phyloP scores from a whole-genome alignment of 1,139 yeast species.

The Trichomonascaceae sp. region DNA sequence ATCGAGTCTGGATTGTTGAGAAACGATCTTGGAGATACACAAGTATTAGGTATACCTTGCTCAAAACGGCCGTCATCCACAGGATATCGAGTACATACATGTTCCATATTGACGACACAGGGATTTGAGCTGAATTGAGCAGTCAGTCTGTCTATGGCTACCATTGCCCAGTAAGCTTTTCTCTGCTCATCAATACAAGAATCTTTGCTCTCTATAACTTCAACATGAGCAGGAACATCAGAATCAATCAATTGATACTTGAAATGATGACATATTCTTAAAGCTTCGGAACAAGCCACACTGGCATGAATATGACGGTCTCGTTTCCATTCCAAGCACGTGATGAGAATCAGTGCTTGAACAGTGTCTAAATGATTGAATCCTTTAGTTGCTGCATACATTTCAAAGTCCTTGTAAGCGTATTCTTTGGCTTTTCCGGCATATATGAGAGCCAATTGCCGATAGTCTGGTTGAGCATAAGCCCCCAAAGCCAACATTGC shows the following conservation, averaged over 20 bases:
- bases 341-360: not conserved
- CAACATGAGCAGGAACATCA: not conserved
- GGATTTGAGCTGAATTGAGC: not conserved
- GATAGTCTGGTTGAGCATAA: not conserved
- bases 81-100: not conserved
- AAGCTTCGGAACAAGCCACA: not conserved
- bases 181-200: constrained; percentile 2
- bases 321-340: not conserved
- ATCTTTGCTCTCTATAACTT: not conserved
- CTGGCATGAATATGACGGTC: not conserved
- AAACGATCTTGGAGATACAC: not conserved
- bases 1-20: not conserved
- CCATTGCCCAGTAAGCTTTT: not conserved
- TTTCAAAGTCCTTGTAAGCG: not conserved
- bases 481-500: not conserved
- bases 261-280: not conserved
- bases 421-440: not conserved
- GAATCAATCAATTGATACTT: not conserved
- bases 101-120: not conserved
- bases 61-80: constrained; percentile 2
- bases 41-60: not conserved
- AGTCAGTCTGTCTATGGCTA: not conserved
- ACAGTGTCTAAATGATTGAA: constrained; percentile 1
- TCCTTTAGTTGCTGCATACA: not conserved
- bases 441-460: not conserved